A percentile compares a stretch with the other conserved stretches of the same genome.
phyloP scores from a whole-genome alignment of 345 rosid species.

The Noccaea caerulescens region DNA sequence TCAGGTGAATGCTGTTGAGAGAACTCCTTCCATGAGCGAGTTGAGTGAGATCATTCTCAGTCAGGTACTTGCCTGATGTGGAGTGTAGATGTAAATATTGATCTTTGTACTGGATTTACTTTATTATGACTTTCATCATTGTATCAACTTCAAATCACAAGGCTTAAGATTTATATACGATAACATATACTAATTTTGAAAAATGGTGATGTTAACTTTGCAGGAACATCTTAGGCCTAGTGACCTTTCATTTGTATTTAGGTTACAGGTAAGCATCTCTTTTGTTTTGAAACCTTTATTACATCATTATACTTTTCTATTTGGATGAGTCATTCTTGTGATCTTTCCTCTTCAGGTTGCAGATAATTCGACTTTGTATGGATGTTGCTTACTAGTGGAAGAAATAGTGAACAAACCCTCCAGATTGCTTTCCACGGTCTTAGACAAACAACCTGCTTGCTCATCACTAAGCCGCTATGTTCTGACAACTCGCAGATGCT shows the following conservation, averaged over 20 bases:
- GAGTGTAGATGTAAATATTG: slow-evolving; percentile 22
- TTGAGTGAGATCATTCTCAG: slow-evolving; percentile 87
- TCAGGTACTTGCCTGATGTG: slow-evolving; percentile 59
- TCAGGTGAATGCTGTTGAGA: slow-evolving; percentile 89
- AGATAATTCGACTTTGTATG: slow-evolving; percentile 88
- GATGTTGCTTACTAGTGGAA: slow-evolving; percentile 88
- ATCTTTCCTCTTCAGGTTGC: slow-evolving; percentile 65
- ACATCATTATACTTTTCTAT: slow-evolving; percentile 14
- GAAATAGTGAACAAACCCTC: slow-evolving; percentile 92
- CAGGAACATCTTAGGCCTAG: slow-evolving; percentile 95
- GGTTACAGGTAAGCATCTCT: slow-evolving; percentile 71
- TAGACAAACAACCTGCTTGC: slow-evolving; percentile 62
- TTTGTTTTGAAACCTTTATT: not conserved
- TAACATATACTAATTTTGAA: slow-evolving; percentile 26
- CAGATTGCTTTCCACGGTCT: slow-evolving; percentile 82
- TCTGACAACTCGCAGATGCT: slow-evolving; percentile 90
- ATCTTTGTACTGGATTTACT: not conserved
- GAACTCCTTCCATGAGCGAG: slow-evolving; percentile 97
- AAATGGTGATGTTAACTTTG: slow-evolving; percentile 41
- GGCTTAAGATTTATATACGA: not conserved
- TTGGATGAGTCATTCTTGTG: slow-evolving; percentile 25
- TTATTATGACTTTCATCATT: slow-evolving; percentile 8
- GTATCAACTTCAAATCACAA: slow-evolving; percentile 17
- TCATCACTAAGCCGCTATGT: slow-evolving; percentile 71
- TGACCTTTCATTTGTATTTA: slow-evolving; percentile 88